These are phyloP conservation scores for Hippophae gyantsensis DNA, from an alignment of 306 rosid species.

Conservation along the genomic window DNA sequence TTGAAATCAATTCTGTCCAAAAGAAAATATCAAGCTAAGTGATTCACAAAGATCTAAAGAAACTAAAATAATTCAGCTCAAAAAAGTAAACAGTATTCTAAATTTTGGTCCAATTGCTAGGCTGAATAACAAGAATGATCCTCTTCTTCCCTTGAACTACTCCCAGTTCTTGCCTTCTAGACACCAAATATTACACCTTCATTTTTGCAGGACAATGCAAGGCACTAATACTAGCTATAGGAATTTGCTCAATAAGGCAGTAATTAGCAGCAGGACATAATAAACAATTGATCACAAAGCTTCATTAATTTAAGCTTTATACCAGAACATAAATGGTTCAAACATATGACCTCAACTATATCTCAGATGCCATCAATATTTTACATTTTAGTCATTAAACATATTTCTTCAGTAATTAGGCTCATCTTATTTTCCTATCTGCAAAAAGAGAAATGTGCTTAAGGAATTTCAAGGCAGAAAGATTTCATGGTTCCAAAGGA, in stretches of 20 bases:
- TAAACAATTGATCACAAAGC: conserved; percentile 6
- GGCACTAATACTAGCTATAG: no score
- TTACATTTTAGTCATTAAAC: background rate
- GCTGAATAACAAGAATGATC: background rate
- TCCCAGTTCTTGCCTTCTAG: no score
- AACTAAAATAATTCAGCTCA: background rate
- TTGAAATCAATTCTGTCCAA: conserved; percentile 70
- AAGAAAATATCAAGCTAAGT: conserved; percentile 6
- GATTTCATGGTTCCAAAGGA: conserved; percentile 9
- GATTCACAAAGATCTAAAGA: conserved; percentile 8
- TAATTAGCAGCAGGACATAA: conserved; percentile 3
- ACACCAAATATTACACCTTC: no score
- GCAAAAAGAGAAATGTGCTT: background rate
- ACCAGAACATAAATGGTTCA: background rate
- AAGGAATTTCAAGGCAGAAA: conserved; percentile 5
- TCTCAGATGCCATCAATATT: background rate
- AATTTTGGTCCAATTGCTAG: background rate
- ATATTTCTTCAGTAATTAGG: background rate
- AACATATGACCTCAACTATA: background rate
- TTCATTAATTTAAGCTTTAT: background rate
- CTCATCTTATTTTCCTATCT: background rate
- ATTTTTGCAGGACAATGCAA: no score
- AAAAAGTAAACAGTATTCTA: background rate
- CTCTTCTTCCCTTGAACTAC: background rate
- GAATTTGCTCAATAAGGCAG: no score